These are phyloP conservation scores for Saccharomyces hybrid DNA, from an alignment of 1,139 yeast species.

Conservation along the genomic window DNA sequence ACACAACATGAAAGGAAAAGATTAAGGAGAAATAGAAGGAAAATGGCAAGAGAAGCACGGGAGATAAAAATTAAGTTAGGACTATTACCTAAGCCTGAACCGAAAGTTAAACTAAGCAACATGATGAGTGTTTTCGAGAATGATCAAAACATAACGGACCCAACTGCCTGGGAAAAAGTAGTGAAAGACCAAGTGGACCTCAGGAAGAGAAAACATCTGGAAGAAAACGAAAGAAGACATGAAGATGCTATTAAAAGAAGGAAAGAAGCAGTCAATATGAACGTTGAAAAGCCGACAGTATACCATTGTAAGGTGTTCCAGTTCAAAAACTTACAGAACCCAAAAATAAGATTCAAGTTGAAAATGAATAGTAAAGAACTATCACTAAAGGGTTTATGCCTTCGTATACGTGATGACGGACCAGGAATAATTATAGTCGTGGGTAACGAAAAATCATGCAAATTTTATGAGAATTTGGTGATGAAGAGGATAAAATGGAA, in stretches of 20 bases:
- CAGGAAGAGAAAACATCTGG: constrained; percentile 54
- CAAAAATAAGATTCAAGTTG: constrained; percentile 63
- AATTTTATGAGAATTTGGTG: constrained; percentile 56
- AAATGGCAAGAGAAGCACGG: constrained; percentile 53
- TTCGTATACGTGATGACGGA: constrained; percentile 36
- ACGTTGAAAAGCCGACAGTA: background rate
- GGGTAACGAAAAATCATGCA: constrained; percentile 58
- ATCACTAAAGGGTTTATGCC: constrained; percentile 52
- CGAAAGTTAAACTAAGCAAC: constrained; percentile 77
- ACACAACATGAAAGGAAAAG: constrained; percentile 76
- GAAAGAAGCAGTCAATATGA: background rate
- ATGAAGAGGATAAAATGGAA: constrained; percentile 65
- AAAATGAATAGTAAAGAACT: constrained; percentile 74
- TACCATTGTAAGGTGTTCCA: constrained; percentile 54
- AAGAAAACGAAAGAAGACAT: constrained; percentile 50
- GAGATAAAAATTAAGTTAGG: constrained; percentile 80
- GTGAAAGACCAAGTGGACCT: constrained; percentile 65
- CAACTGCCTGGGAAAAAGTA: constrained; percentile 72
- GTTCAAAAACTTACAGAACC: constrained; percentile 48
- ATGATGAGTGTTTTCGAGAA: constrained; percentile 73
- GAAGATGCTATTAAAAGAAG: constrained; percentile 17
- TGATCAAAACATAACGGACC: constrained; percentile 82
- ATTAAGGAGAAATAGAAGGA: constrained; percentile 63
- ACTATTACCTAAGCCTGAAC: constrained; percentile 79
- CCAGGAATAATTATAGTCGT: constrained; percentile 61